A percentile compares a stretch with the other conserved stretches of the same genome.
Evolutionary conservation across 768 basidiomycete genomes (phyloP).

Genomic region (Termitomyces sp.): DNA sequence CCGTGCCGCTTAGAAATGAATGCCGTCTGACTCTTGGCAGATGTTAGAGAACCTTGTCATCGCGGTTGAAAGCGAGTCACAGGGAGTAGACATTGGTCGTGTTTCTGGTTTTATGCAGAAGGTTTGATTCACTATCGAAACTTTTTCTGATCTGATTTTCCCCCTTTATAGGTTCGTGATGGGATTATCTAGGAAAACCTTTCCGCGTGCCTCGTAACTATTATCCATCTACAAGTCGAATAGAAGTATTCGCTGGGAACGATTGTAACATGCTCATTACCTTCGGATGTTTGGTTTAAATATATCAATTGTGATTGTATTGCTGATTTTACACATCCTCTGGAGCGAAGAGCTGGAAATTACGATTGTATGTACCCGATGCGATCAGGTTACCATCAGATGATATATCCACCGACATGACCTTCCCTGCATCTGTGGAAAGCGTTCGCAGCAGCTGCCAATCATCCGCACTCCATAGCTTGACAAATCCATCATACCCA

Average conservation of each 20-base stretch:
- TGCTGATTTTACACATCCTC: conserved; percentile 42
- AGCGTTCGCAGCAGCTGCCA: conserved; percentile 90
- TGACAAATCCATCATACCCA: conserved; percentile 93
- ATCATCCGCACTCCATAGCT: conserved; percentile 97
- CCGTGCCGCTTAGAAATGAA: not conserved
- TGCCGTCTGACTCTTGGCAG: conserved; percentile 29
- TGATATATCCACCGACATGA: conserved; percentile 95
- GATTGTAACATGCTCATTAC: conserved; percentile 27
- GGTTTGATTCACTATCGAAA: conserved; percentile 30
- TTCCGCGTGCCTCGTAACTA: not conserved
- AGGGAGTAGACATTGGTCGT: conserved; percentile 76
- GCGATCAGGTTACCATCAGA: conserved; percentile 80
- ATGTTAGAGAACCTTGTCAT: conserved; percentile 82
- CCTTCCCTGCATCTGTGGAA: conserved; percentile 94
- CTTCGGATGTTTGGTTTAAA: conserved; percentile 7
- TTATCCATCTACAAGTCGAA: not conserved
- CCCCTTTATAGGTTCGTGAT: conserved; percentile 45
- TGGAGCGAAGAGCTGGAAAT: conserved; percentile 89
- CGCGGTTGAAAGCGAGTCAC: conserved; percentile 84
- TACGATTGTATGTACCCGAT: conserved; percentile 89
- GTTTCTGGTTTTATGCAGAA: conserved; percentile 93
- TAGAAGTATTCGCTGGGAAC: conserved; percentile 13
- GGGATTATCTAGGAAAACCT: conserved; percentile 41
- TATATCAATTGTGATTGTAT: conserved; percentile 10
- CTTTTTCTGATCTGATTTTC: not conserved